Evolutionary conservation across 2,329 filamentous ascomycete genomes (phyloP), one percentile per base, ranked within the genome.

Genomic region (Penicillium sp.): DNA sequence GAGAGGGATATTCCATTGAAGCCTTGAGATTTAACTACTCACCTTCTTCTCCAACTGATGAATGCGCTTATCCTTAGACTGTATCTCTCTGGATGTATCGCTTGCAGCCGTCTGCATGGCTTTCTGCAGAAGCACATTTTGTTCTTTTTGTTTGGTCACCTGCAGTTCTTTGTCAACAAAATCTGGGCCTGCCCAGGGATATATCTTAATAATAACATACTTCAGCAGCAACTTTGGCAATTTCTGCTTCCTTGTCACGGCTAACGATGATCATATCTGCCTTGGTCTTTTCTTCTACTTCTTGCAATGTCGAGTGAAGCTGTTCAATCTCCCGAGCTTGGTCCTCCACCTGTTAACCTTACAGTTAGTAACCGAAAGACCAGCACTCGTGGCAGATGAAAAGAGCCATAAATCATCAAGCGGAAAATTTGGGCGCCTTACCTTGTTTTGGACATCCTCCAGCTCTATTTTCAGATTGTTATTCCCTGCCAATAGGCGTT

Each of bases 11-110:
- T 41, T 13, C 46, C 35, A 27, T 27, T 3, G 14, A n/a, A 31
- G 2, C 16, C 3, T 2, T 2, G 5, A 2, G 11, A 2, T 2
- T 24, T 2, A 39, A 41, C 46, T 2, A 6, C 43, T 40, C 63
- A 75, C 73, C 65, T 75, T 76, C 54, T 62, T 71, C 50, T 76
- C 73, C 31, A 76, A 41, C 14, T 70, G 62, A 10, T 71, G 63
- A 41, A 76, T 70, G 31, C 65, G 65, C 55, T 69, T 72, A 14
- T 71, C 68, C 52, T 70, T 75, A 11, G 58, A 54, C 54, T 74
- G 70, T n/a, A 70, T 51, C 9, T 73, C 69, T 33, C 67, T 73
- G 3, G 62, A 60, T 5, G 68, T 62, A 56, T 68, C 64, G 11
- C 58, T 61, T 16, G 65, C 67, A 35, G 66, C 58, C 54, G 62